Conservation (phyloP, 768 basidiomycete genomes). For the Fistulinella prunicolor region DNA sequence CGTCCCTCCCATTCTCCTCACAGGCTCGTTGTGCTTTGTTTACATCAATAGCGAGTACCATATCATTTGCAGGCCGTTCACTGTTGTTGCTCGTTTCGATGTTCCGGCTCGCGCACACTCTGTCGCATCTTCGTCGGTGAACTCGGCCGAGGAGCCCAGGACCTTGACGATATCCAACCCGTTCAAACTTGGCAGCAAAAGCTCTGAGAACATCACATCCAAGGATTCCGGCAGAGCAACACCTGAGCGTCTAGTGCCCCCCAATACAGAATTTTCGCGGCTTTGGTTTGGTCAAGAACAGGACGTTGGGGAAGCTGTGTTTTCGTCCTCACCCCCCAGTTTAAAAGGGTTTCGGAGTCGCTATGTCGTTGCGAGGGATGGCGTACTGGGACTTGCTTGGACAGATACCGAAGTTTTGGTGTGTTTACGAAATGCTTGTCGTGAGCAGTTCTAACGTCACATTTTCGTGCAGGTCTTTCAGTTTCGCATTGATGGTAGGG, state of each 20-base stretch:
- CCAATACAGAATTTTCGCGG: constrained; percentile 17
- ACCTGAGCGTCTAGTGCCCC: constrained; percentile 31
- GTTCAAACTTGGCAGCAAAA: constrained; percentile 55
- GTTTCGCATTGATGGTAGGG: constrained; percentile 8
- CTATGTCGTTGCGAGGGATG: constrained; percentile 24
- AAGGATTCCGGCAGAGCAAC: constrained; percentile 18
- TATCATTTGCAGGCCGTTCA: constrained; percentile 43
- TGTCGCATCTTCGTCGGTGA: constrained; percentile 12
- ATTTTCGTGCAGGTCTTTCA: constrained; percentile 17
- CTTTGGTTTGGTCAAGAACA: constrained; percentile 25
- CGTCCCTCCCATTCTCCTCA: constrained; percentile 12
- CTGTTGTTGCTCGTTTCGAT: constrained; percentile 28
- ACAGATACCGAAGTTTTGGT: constrained; percentile 36
- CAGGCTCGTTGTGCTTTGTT: constrained; percentile 29
- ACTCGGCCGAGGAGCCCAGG: constrained; percentile 24
- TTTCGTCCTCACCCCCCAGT: constrained; percentile 10
- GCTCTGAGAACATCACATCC: constrained; percentile 42
- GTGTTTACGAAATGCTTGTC: background rate
- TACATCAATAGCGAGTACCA: constrained; percentile 42
- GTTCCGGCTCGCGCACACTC: constrained; percentile 13
- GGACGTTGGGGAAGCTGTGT: constrained; percentile 14
- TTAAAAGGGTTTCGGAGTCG: constrained; percentile 19
- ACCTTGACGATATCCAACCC: constrained; percentile 57
- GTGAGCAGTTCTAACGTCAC: background rate
- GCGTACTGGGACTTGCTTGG: constrained; percentile 46